Evolutionary conservation across 1,284 basidiomycete genomes (phyloP), one percentile per base, ranked within the genome.

Genomic region (Austroboletus niveus): DNA sequence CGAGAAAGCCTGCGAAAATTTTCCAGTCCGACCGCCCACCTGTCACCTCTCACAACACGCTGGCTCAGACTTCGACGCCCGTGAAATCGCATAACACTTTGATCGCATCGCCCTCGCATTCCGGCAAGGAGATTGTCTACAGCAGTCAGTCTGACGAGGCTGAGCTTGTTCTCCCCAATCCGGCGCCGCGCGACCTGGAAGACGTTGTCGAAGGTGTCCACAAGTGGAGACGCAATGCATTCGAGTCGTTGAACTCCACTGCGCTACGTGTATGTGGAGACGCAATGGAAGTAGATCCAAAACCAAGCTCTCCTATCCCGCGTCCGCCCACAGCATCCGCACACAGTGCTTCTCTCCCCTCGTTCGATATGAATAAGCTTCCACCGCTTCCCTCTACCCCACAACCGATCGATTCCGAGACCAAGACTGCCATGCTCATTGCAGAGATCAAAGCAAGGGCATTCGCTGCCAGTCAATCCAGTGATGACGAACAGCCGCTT

Each of bases 101-200:
- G 36, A 32, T 31, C 27, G 31, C 45, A 11, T 61, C 57, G 15
- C 63, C 68, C 36, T 51, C 54, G 27, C 48, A 43, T 43, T 55
- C 57, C 15, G 63, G 62, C 42, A 72, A 76, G 49, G 60, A 76
- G 20, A 46, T 71, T 34, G 71, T 88, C 14, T 83, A 82, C n/a
- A 85, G 81, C 41, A 87, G 85, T 57, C 81, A 86, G 61, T 84
- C 84, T 42, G 81, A 85, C 56, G 87, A 89, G 61, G 71, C 74
- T 46, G 84, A 86, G 49, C 69, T 80, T 49, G 64, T 73, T 49
- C 54, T 72, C 8, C 65, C 71, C 22, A 58, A 58, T 45, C 42
- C 53, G 17, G 43, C 60, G 14, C 52, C 54, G 15, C 56, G 55
- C 45, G 60, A 72, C 51, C 54, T 66, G 0, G 57, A 52, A 24